Evolutionary conservation across 192 early-diverging fungal species (phyloP).

Genomic region (Coemansia sp.): DNA sequence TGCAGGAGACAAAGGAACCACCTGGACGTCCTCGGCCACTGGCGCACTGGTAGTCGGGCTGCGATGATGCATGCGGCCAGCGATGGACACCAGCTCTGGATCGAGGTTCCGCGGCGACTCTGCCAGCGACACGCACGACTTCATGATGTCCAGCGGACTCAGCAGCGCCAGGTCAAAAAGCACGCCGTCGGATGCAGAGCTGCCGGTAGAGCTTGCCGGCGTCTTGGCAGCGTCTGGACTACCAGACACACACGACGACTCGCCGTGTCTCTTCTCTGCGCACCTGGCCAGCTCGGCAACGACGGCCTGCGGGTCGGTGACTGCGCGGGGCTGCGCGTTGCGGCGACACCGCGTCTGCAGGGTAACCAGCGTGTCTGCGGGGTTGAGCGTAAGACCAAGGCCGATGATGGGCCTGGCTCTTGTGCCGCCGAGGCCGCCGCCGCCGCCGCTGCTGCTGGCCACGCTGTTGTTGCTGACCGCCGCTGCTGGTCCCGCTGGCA

Average conservation of each 20-base stretch:
- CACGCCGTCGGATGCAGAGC: neutral
- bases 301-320: neutral
- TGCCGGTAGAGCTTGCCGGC: neutral
- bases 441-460: neutral
- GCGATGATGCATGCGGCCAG: neutral
- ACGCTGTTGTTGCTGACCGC: neutral
- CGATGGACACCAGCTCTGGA: conserved; percentile 7
- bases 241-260: too few relatives aligned
- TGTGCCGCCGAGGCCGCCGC: neutral
- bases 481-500: conserved; percentile 4
- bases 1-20: too few relatives aligned
- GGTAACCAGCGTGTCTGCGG: conserved; percentile 33
- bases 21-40: neutral
- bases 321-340: neutral
- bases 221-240: neutral
- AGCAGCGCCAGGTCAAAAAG: neutral
- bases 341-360: conserved; percentile 24
- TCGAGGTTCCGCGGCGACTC: conserved; percentile 17
- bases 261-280: neutral
- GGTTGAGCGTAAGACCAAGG: conserved; percentile 42
- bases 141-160: neutral
- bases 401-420: conserved; percentile 40
- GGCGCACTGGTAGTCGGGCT: too few relatives aligned
- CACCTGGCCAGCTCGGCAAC: neutral
- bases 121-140: conserved; percentile 15